A percentile compares a stretch with the other conserved stretches of the same genome.
phyloP scores from a whole-genome alignment of 1,139 yeast genomes.

The Blastobotrys illinoisensis region DNA sequence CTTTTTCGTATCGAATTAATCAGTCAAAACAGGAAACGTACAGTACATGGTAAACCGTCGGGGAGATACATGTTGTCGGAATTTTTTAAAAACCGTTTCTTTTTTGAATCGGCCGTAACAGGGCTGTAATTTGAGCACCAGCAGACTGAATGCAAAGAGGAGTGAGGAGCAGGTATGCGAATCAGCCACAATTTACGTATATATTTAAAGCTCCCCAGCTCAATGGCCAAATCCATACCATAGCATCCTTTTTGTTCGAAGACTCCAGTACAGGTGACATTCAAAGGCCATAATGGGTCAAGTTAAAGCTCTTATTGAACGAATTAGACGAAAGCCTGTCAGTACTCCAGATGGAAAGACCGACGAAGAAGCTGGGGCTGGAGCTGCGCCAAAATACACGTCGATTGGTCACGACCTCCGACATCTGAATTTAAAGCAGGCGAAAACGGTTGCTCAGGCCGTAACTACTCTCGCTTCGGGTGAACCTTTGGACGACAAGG shows the following conservation, averaged over 20 bases:
- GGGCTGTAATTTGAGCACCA: not conserved
- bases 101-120: not conserved
- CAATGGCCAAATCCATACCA: too few species aligned
- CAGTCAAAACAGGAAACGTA: not conserved
- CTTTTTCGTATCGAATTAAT: not conserved
- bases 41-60: too few species aligned
- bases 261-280: too few species aligned
- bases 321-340: slow-evolving; percentile 4
- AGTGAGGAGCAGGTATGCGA: not conserved
- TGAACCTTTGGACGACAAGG: slow-evolving; percentile 7
- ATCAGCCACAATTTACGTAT: not conserved
- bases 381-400: not conserved
- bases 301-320: slow-evolving; percentile 1
- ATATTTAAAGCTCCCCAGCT: not conserved
- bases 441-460: slow-evolving; percentile 4
- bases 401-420: slow-evolving; percentile 5
- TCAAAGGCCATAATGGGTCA: not conserved
- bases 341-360: slow-evolving; percentile 8
- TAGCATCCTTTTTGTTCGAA: too few species aligned
- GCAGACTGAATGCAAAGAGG: not conserved
- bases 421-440: slow-evolving; percentile 4
- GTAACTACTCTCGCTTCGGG: slow-evolving; percentile 6
- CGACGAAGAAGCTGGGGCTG: slow-evolving; percentile 8
- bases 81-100: too few species aligned
- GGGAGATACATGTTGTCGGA: too few species aligned